Evolutionary conservation across 352 stramenopile genomes (phyloP).

Genomic region (Pythium brachiatum): DNA sequence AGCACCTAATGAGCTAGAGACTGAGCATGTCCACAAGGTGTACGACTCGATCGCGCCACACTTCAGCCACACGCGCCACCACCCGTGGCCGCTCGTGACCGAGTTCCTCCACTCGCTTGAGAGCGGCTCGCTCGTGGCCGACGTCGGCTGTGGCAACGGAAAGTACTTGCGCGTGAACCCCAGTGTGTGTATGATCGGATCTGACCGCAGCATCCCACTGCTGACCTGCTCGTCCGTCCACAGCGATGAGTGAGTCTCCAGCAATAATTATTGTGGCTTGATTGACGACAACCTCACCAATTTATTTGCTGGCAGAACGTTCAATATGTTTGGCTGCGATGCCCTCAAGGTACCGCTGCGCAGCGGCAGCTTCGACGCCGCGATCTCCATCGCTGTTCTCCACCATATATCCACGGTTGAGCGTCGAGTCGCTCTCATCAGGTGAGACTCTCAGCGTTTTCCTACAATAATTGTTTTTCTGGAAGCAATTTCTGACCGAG

Average conservation of each 20-base stretch:
- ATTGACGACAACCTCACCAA: too few relatives aligned
- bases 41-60: conserved; percentile 84
- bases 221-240: conserved; percentile 43
- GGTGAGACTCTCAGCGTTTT: conserved; percentile 27
- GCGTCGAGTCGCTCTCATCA: conserved; percentile 63
- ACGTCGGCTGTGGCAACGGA: conserved; percentile 82
- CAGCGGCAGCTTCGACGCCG: conserved; percentile 61
- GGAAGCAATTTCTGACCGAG: too few relatives aligned
- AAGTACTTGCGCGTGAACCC: conserved; percentile 77
- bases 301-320: conserved; percentile 30
- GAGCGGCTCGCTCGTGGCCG: conserved; percentile 58
- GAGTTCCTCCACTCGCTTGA: conserved; percentile 49
- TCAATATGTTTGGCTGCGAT: conserved; percentile 68
- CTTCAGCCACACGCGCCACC: conserved; percentile 82
- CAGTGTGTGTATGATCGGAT: conserved; percentile 60
- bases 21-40: conserved; percentile 80
- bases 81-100: conserved; percentile 75
- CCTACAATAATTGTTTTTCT: not conserved
- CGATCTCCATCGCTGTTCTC: conserved; percentile 78
- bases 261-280: not conserved
- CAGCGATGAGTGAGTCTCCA: conserved; percentile 31
- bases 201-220: conserved; percentile 74
- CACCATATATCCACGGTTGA: conserved; percentile 82
- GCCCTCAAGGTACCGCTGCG: conserved; percentile 64
- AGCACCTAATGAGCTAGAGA: conserved; percentile 54